phyloP scores from a whole-genome alignment of 805 yeast genomes.

The Tetrapisispora taiwanensis region DNA sequence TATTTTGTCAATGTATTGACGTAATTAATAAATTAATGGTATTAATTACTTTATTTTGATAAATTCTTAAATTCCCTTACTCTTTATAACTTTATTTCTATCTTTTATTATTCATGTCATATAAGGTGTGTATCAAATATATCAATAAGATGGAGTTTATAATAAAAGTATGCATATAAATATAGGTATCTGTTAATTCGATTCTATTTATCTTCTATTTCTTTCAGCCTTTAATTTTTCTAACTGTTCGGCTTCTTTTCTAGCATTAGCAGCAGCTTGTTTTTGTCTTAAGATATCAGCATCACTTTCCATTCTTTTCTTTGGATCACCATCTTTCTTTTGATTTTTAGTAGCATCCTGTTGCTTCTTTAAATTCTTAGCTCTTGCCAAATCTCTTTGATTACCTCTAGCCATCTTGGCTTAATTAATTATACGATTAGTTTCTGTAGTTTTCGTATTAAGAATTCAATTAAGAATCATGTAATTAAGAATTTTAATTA shows the following conservation, averaged over 20 bases:
- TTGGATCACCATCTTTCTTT: conserved; percentile 76
- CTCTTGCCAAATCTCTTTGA: conserved; percentile 90
- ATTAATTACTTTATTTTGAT: too few relatives aligned
- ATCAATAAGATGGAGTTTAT: too few relatives aligned
- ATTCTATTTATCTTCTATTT: conserved; percentile 7
- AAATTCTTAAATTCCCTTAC: too few relatives aligned
- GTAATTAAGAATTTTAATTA: too few relatives aligned
- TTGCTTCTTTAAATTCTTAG: conserved; percentile 74
- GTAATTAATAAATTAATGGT: too few relatives aligned
- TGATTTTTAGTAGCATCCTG: conserved; percentile 46
- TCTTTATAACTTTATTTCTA: too few relatives aligned
- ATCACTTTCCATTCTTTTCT: conserved; percentile 75
- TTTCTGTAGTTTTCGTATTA: neutral
- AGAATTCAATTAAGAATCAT: too few relatives aligned
- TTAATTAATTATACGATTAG: neutral
- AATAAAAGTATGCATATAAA: too few relatives aligned
- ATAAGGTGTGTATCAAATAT: too few relatives aligned
- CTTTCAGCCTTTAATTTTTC: conserved; percentile 14
- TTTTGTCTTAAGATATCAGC: conserved; percentile 86
- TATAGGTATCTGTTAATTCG: too few relatives aligned
- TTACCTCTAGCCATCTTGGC: conserved; percentile 82
- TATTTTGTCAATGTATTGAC: too few relatives aligned
- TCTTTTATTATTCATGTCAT: too few relatives aligned
- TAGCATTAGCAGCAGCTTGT: conserved; percentile 48
- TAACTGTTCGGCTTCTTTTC: conserved; percentile 26